Base-by-base conservation (phyloP, 257 asterid species). In the Fraxinus pennsylvanica region DNA sequence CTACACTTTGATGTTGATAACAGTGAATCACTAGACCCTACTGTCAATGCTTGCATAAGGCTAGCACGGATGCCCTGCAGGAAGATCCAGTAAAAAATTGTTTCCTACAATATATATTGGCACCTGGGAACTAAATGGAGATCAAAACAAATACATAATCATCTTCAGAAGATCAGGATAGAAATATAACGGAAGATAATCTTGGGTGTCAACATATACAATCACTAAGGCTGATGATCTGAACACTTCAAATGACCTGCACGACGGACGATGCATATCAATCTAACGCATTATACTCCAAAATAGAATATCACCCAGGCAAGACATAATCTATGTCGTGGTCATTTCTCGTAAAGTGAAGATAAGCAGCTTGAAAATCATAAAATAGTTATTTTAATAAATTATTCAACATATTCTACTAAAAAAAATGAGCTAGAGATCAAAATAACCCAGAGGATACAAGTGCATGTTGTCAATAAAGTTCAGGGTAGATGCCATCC, bases 1-100 rank as follows among this genome's bases (percentile, higher is more conserved):
- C 82, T 77, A 82, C 79, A 84, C 82, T 81, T 89, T 69, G 90
- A 50, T 73, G 70, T 69, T 59, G 89, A 78, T 19, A 87, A 82
- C 77, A 75, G 74, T 22, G 90, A 70, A 74, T 73, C 83, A 75
- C 79, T 81, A 59, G 89, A 81, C 74, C 86, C 54, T 50, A 80
- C 78, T 30, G 79, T 25, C 77, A 81, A 76, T 77, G 86, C 82
- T 81, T 86, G 89, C 81, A 84, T 74, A 35, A 89, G 83, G 82
- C 86, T 76, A 75, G 80, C 80, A 69, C 81, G 81, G 78, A 84
- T 68, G 69, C 89, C 89, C 98, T 94, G 88, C 91, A 81, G 65
- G 43, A 63, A 75, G 70, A 47, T 78, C 63, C 63, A 82, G 65
- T 25, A 38, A 66, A 78, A 69, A 5, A 72, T 12, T 67, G 74